Evolutionary conservation across 1,284 basidiomycete species (phyloP), one percentile per base, ranked within the genome.

Genomic region (Leccinum angustisporum): DNA sequence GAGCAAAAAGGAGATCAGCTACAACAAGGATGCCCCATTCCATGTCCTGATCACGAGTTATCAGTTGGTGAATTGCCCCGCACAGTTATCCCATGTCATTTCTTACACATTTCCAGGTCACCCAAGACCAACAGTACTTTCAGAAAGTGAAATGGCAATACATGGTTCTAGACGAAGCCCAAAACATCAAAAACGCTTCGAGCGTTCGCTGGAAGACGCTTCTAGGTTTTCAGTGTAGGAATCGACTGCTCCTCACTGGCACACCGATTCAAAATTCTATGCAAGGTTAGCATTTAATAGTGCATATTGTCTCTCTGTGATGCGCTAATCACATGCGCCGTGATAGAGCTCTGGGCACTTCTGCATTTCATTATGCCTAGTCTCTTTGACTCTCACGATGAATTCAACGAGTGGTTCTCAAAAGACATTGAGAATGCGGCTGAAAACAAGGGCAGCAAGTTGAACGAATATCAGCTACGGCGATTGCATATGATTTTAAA

Each of bases 291-390:
- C 38, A 50, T 56, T 56, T 40, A 58, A n/a, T 9, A 58, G 38
- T 21, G 27, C 10, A 36, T 30, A 16, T 55, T 11, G 21, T 36
- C 48, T 56, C 46, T 56, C 21, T 30, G 34, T 57, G 63, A 21
- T 48, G 13, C 14, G 66, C 59, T 69, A 56, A 66, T 57, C 56
- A 61, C 51, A 50, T 18, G 60, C 68, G 93, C 46, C 46, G 62
- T 34, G 63, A 51, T 69, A 97, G 97, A 99, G 77, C 82, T 99
- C n/a, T 99, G 97, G 97, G 97, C 97, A 2, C 81, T 99, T 62
- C 82, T 99, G 56, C 97, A 99, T 76, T 99, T 99, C 79, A 99
- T 99, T 80, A 99, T 99, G 97, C 97, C 97, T 1, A 96, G 92
- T 72, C 80, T 99, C 58, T 99, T 99, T 77, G 97, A 99, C 76